Evolutionary conservation across 805 yeast genomes (phyloP).

Genomic region (Lipomyces starkeyi): DNA sequence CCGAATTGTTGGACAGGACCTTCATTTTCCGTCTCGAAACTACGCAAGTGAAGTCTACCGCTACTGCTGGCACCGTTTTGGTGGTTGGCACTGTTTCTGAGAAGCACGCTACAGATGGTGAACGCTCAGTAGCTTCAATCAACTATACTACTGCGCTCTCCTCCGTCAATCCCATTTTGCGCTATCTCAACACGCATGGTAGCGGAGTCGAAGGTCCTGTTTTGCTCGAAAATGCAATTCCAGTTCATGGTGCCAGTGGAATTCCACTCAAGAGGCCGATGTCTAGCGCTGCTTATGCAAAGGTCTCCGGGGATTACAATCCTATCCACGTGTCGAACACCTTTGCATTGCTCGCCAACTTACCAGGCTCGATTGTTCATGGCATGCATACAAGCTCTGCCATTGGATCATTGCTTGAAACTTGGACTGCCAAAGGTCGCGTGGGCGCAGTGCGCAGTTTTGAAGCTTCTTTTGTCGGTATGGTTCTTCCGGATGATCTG

Average conservation of each 20-base stretch:
- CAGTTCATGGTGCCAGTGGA: slow-evolving; percentile 64
- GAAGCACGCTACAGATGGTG: slow-evolving; percentile 85
- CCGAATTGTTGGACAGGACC: slow-evolving; percentile 76
- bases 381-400: slow-evolving; percentile 99
- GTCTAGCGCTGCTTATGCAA: slow-evolving; percentile 94
- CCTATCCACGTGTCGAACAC: slow-evolving; percentile 97
- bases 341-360: slow-evolving; percentile 87
- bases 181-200: slow-evolving; percentile 90
- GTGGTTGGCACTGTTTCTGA: slow-evolving; percentile 87
- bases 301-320: slow-evolving; percentile 96
- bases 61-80: slow-evolving; percentile 73
- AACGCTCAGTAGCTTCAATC: slow-evolving; percentile 80
- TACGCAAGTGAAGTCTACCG: slow-evolving; percentile 80
- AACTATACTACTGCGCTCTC: slow-evolving; percentile 90
- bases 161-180: slow-evolving; percentile 96
- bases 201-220: slow-evolving; percentile 92
- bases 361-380: slow-evolving; percentile 98
- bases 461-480: slow-evolving; percentile 88
- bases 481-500: slow-evolving; percentile 96
- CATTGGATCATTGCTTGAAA: slow-evolving; percentile 92
- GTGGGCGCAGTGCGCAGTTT: slow-evolving; percentile 95
- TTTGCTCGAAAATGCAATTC: slow-evolving; percentile 86
- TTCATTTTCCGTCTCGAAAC: slow-evolving; percentile 90
- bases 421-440: slow-evolving; percentile 97
- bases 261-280: slow-evolving; percentile 68